Conservation (phyloP, 108 stramenopile genomes). For the Cyclotella sp. region DNA sequence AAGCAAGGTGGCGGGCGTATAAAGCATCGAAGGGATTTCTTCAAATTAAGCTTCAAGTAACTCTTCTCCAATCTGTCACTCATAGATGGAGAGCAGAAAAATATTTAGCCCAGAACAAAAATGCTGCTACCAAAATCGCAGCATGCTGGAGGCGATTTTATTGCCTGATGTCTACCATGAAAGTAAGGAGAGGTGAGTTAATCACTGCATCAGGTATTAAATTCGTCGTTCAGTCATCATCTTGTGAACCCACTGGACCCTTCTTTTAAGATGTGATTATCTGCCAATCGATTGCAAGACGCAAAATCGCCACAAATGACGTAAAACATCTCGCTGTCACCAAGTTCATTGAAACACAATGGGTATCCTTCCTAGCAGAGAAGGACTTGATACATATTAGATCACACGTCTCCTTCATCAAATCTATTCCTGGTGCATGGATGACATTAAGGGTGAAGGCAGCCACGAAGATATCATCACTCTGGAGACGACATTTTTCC, state of each 20-base stretch:
- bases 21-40: neutral
- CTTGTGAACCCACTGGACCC: neutral
- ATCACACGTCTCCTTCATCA: neutral
- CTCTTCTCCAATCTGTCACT: neutral
- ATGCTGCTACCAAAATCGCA: neutral
- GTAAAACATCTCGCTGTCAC: neutral
- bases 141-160: neutral
- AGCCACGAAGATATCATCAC: neutral
- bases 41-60: neutral
- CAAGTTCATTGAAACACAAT: neutral
- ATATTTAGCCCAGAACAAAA: neutral
- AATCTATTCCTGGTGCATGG: constrained; percentile 2
- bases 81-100: neutral
- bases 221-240: neutral
- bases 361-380: neutral
- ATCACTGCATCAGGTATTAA: neutral
- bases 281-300: neutral
- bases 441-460: neutral
- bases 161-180: neutral
- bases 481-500: neutral
- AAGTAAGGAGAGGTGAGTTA: neutral
- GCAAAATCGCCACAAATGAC: neutral
- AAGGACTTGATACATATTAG: neutral
- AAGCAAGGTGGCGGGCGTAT: neutral
- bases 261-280: neutral